Base-by-base conservation (phyloP, 2,329 filamentous ascomycete species). In the Sordariomycetes sp. region DNA sequence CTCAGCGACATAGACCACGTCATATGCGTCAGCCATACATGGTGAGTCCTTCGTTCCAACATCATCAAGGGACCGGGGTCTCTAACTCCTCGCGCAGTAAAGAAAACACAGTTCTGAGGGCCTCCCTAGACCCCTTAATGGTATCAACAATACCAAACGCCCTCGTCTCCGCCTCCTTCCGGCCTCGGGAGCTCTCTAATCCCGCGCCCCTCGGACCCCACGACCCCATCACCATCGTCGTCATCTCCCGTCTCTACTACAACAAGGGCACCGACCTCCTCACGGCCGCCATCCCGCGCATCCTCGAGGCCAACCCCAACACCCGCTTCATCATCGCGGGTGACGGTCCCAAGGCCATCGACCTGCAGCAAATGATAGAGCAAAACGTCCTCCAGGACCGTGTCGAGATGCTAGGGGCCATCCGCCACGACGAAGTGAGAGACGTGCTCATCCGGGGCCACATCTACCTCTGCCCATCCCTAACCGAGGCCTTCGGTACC, bases 211-310 rank as follows among this genome's bases (percentile, higher is more conserved):
- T 85, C 57, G 83, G 82, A 7, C 89, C 90, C 0, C 79, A 89
- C 62, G 92, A 96, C 64, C 87, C 84, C 12, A 92, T 99, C 65
- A 96, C 90, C 8, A 96, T 99, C 59, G 90, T 99, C 1, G 92
- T 99, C 22, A 95, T 99, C 61, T 96, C 91, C 10, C 89, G 94
- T 22, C 82, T 99, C 1, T 99, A 97, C 72, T 97, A 97, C 72
- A 99, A 99, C 72, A 99, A 99, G 69, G 94, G 94, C 59, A 97
- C 90, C 1, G 95, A 99, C 68, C 81, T 99, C 0, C 80, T 99
- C n/a, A 96, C 96, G 25, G 94, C 92, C 12, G 90, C 90, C 3
- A 95, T 99, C 57, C 94, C 94, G 0, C 85, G 91, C 53, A 96
- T 99, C 56, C 80, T 97, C 32, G 87, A 90, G 54, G 82, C 85